Percentiles rank a stretch among this genome's conserved stretches.
Conservation (phyloP, 2,329 filamentous ascomycete species). For the Plenodomus lindquistii region DNA sequence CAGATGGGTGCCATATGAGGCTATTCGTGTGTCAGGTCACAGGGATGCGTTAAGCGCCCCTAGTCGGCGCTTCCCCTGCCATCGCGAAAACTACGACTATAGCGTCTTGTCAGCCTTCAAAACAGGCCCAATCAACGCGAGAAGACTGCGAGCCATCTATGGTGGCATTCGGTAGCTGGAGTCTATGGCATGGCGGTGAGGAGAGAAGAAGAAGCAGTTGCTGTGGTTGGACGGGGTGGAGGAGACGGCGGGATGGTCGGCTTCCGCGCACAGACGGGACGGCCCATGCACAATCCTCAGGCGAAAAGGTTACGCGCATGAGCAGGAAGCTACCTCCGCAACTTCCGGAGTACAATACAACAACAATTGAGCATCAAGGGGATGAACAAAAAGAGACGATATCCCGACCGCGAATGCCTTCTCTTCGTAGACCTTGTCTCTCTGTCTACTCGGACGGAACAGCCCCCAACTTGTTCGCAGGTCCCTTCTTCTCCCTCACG, state of each 20-base stretch:
- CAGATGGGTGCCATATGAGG: conserved; percentile 30
- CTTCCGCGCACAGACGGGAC: background rate
- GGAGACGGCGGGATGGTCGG: background rate
- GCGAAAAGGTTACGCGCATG: background rate
- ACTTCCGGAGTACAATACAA: too few relatives aligned
- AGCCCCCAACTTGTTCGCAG: background rate
- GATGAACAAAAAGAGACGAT: too few relatives aligned
- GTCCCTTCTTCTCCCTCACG: conserved; percentile 21
- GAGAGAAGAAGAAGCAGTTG: background rate
- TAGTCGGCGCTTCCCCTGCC: conserved; percentile 11
- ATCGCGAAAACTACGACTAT: background rate
- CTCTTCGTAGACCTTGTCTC: too few relatives aligned
- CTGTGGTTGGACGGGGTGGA: background rate
- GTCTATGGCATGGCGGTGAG: background rate
- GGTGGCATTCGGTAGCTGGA: background rate
- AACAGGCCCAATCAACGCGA: background rate
- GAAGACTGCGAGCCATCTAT: background rate
- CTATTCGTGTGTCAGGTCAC: conserved; percentile 30
- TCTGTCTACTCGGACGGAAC: too few relatives aligned
- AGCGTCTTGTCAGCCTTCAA: background rate
- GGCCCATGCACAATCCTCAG: background rate
- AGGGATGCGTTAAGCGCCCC: conserved; percentile 27
- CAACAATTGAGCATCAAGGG: too few relatives aligned
- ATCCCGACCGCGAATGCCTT: too few relatives aligned
- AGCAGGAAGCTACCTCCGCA: too few relatives aligned